phyloP scores from a whole-genome alignment of 192 early-diverging fungal species.

The Backusella psychrophila region DNA sequence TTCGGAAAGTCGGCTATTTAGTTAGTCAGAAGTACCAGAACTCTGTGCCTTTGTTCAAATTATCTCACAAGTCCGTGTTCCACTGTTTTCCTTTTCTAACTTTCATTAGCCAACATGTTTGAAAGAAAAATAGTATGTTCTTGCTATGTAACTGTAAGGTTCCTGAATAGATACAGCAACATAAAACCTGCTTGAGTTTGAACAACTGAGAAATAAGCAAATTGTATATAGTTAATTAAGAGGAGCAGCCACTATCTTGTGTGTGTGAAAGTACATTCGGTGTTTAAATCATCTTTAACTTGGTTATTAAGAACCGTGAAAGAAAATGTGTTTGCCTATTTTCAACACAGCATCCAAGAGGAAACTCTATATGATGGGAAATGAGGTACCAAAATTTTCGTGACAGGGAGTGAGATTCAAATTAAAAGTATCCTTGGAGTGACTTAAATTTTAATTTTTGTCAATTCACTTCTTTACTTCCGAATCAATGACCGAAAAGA shows the following conservation, averaged over 20 bases:
- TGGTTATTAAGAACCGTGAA: neutral
- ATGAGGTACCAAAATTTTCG: neutral
- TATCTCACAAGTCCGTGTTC: neutral
- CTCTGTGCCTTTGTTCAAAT: neutral
- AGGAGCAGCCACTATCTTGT: neutral
- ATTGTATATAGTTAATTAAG: neutral
- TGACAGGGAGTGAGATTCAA: neutral
- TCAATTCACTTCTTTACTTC: no score
- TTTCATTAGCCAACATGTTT: neutral
- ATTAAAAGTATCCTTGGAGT: neutral
- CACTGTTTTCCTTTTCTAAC: neutral
- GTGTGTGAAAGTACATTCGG: neutral
- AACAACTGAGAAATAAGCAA: neutral
- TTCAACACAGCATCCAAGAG: neutral
- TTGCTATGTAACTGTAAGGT: neutral
- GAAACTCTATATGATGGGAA: neutral
- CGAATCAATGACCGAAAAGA: no score
- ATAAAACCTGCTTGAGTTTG: neutral
- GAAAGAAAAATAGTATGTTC: neutral
- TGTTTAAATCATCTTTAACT: neutral
- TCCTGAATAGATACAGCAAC: neutral
- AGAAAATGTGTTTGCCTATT: neutral
- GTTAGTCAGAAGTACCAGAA: neutral
- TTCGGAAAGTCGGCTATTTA: neutral
- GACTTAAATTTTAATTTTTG: no score